phyloP scores from a whole-genome alignment of 805 yeast genomes.

The Metschnikowia vanudenii region DNA sequence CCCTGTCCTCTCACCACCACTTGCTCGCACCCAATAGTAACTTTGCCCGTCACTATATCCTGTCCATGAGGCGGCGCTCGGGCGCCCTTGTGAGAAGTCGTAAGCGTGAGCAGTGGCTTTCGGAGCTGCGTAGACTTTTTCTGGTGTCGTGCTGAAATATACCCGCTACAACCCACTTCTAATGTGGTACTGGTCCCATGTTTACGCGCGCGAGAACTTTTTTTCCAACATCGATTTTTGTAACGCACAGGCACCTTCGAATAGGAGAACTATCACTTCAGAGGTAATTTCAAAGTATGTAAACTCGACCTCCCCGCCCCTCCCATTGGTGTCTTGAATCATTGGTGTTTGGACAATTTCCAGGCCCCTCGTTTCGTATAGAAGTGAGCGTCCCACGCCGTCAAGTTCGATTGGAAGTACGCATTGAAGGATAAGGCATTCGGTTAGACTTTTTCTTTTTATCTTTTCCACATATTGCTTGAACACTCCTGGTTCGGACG shows the following conservation, averaged over 20 bases:
- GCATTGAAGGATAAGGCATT: too few relatives aligned
- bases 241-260: constrained; percentile 9
- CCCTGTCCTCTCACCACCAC: too few relatives aligned
- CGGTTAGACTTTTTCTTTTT: too few relatives aligned
- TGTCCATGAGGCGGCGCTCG: too few relatives aligned
- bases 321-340: neutral
- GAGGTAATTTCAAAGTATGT: constrained; percentile 15
- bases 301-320: neutral
- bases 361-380: neutral
- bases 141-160: constrained; percentile 13
- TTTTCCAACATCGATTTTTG: constrained; percentile 23
- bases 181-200: constrained; percentile 8
- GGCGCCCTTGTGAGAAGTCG: too few relatives aligned
- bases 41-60: too few relatives aligned
- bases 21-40: too few relatives aligned
- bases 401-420: neutral
- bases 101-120: too few relatives aligned
- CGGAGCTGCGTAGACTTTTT: neutral
- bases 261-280: constrained; percentile 8
- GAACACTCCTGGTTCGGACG: too few relatives aligned
- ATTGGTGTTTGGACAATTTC: neutral
- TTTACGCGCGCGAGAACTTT: constrained; percentile 26
- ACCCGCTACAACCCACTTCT: constrained; percentile 8
- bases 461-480: too few relatives aligned
- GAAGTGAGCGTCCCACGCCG: neutral